Base-by-base conservation (phyloP, 345 rosid species). In the Schrenkiella parvula region DNA sequence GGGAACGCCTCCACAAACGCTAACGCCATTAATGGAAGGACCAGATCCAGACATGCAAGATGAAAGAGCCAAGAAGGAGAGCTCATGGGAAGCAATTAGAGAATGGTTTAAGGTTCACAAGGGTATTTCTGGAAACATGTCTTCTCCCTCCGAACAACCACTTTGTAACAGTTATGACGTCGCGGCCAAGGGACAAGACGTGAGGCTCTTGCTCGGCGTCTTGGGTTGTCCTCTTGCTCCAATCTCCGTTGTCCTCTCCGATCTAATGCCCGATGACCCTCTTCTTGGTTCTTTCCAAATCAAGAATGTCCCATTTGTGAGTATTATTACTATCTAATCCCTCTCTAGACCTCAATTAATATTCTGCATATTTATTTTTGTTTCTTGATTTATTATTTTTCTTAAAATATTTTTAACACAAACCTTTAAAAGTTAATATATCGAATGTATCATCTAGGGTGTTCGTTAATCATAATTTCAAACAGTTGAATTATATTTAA, bases 161-260 rank as follows among this genome's bases (percentile, higher is more conserved):
- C 70, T 70, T 63, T 70, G 81, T 64, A 82, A 74, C 14, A 67
- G 54, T 56, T 52, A 65, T 26, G 74, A 73, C 9, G 66, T 51
- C 3, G 82, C 87, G 4, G 71, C 91, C 10, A 90, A 88, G 63
- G 76, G 80, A 25, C 96, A 87, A 61, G 98, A 90, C 68, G 72
- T 87, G 60, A 84, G 95, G 76, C 97, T 90, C 55, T 66, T 90
- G 79, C 93, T 90, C 19, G 90, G 97, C 5, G 96, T 93, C 22
- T 76, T 93, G 62, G 98, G 93, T 1, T 93, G 97, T 73, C 98
- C 98, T 5, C 82, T 93, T 29, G 96, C 98, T 41, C 98, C 98
- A 1, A 89, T 93, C 66, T 95, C 98, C 12, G 83, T 88, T 2
- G 70, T 82, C 2, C 68, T 72, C 25, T 62, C 70, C 42, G 72